phyloP scores from a whole-genome alignment of 1,284 basidiomycete genomes.

The Calocybe gambosa region DNA sequence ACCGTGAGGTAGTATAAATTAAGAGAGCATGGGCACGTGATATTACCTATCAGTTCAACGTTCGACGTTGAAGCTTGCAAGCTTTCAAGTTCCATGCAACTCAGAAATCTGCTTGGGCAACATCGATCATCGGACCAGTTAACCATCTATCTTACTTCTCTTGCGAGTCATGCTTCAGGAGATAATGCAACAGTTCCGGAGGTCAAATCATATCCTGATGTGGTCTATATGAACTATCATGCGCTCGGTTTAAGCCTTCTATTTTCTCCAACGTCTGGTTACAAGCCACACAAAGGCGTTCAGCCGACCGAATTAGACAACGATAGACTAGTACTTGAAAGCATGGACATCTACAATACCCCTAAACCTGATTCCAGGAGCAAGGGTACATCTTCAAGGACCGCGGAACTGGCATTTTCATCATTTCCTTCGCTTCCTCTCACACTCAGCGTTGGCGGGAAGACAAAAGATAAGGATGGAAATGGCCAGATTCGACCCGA shows the following conservation, averaged over 20 bases:
- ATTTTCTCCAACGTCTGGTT: conserved; percentile 54
- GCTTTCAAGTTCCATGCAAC: too few species aligned
- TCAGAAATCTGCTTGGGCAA: conserved; percentile 37
- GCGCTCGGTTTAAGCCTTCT: conserved; percentile 73
- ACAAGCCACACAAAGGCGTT: conserved; percentile 47
- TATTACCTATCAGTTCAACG: too few species aligned
- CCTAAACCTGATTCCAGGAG: conserved; percentile 21
- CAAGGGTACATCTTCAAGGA: conserved; percentile 29
- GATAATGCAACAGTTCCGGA: conserved; percentile 37
- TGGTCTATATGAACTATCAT: conserved; percentile 81
- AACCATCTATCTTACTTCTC: conserved; percentile 33
- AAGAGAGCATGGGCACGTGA: neutral
- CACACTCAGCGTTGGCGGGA: conserved; percentile 32
- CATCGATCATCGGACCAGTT: conserved; percentile 42
- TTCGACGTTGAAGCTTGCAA: too few species aligned
- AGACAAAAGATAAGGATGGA: conserved; percentile 33
- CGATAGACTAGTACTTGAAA: conserved; percentile 51
- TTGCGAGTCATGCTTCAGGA: conserved; percentile 25
- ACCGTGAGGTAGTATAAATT: too few species aligned
- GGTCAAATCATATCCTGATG: conserved; percentile 74
- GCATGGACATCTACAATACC: conserved; percentile 79
- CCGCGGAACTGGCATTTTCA: conserved; percentile 43
- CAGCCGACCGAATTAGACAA: conserved; percentile 42
- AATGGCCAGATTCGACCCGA: conserved; percentile 28
- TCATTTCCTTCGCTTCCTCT: conserved; percentile 50